Percentiles rank a stretch among this genome's conserved stretches.
phyloP scores from a whole-genome alignment of 345 rosid species.

The Passiflora organensis region DNA sequence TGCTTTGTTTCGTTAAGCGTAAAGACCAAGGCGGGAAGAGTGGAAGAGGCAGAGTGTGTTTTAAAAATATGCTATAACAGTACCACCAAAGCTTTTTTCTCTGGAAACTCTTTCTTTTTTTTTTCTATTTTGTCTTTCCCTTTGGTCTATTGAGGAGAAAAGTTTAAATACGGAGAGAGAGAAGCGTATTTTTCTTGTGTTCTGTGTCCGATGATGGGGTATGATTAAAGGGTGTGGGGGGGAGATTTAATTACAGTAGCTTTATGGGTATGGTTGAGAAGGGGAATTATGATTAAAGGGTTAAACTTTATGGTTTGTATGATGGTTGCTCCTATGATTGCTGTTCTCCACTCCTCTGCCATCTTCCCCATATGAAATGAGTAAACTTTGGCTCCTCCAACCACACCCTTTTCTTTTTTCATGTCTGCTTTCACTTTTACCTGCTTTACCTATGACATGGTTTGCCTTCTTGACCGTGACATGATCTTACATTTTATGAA shows the following conservation, averaged over 20 bases:
- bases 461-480: no score
- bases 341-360: slow-evolving; percentile 48
- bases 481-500: no score
- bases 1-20: slow-evolving; percentile 6
- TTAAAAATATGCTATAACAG: slow-evolving; percentile 13
- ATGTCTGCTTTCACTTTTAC: no score
- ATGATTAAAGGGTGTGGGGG: slow-evolving; percentile 25
- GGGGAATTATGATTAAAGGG: slow-evolving; percentile 34
- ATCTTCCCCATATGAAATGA: slow-evolving; percentile 5
- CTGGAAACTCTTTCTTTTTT: not conserved
- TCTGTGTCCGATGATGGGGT: slow-evolving; percentile 3
- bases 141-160: not conserved
- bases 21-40: slow-evolving; percentile 58
- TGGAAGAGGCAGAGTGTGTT: slow-evolving; percentile 9
- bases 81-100: not conserved
- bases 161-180: slow-evolving; percentile 8
- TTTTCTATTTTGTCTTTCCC: not conserved
- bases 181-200: not conserved
- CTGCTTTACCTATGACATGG: no score
- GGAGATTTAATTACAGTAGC: slow-evolving; percentile 3
- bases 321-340: slow-evolving; percentile 63
- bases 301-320: not conserved
- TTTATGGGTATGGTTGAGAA: not conserved
- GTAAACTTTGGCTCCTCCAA: no score
- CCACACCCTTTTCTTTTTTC: no score